phyloP scores from a whole-genome alignment of 2,329 filamentous ascomycete genomes.

The Pseudodiploospora longispora region DNA sequence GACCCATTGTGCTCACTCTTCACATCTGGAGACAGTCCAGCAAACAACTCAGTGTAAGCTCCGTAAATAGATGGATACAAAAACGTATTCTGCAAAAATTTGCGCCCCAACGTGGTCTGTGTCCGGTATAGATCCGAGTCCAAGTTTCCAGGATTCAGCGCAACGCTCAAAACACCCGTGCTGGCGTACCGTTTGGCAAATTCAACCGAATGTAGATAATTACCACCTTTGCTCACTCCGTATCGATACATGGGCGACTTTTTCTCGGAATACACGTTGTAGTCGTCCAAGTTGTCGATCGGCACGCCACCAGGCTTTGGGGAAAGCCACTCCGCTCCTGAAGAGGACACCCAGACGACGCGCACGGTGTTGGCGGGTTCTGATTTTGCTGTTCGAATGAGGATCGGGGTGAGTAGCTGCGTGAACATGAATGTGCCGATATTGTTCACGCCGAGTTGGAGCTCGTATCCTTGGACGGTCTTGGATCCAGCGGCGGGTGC shows the following conservation, averaged over 20 bases:
- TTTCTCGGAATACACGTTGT: constrained; percentile 1
- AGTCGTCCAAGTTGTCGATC: constrained; percentile 1
- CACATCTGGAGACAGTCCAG: constrained; percentile 5
- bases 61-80: constrained; percentile 4
- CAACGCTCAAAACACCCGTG: constrained; percentile 20
- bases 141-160: constrained; percentile 33
- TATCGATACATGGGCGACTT: constrained; percentile 14
- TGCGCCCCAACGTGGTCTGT: constrained; percentile 3
- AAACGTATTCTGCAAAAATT: constrained; percentile 2
- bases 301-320: not conserved
- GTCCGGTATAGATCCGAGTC: constrained; percentile 28
- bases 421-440: constrained; percentile 33
- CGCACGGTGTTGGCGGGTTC: constrained; percentile 20
- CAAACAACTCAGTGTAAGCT: constrained; percentile 7
- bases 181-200: constrained; percentile 18
- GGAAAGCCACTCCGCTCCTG: not conserved
- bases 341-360: constrained; percentile 25
- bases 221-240: constrained; percentile 22
- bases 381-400: constrained; percentile 22
- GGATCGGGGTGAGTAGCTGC: constrained; percentile 25
- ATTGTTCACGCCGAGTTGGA: constrained; percentile 34
- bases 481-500: constrained; percentile 23
- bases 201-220: constrained; percentile 24
- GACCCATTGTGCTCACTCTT: constrained; percentile 2
- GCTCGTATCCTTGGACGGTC: constrained; percentile 20